Percentiles rank a stretch among this genome's conserved stretches.
Conservation (phyloP, 495 filamentous ascomycete genomes). For the Zalerion maritima region DNA sequence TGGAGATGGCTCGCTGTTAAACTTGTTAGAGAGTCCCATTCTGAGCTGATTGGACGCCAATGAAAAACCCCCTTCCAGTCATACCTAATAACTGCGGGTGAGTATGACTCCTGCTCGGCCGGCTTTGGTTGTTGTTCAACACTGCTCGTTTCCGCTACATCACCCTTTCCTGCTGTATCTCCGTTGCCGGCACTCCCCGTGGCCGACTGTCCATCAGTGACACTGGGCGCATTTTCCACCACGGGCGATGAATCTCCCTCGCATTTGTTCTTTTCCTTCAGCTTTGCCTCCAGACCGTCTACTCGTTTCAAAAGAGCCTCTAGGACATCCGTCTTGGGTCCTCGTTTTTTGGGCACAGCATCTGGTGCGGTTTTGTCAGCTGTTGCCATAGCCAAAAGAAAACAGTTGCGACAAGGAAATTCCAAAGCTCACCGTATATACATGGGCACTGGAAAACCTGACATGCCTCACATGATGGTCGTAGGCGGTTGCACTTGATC, state of each 20-base stretch:
- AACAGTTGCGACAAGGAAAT: slow-evolving; percentile 1
- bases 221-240: slow-evolving; percentile 13
- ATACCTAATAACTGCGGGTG: slow-evolving; percentile 17
- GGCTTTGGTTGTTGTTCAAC: too few relatives aligned
- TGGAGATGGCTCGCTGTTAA: slow-evolving; percentile 22
- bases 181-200: slow-evolving; percentile 1
- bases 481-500: slow-evolving; percentile 83
- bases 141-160: too few relatives aligned
- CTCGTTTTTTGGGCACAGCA: slow-evolving; percentile 75
- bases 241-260: slow-evolving; percentile 24
- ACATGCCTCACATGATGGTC: slow-evolving; percentile 75
- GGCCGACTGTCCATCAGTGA: slow-evolving; percentile 6
- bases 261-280: slow-evolving; percentile 51
- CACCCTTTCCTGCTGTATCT: too few relatives aligned
- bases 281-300: slow-evolving; percentile 63
- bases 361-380: slow-evolving; percentile 34
- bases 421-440: slow-evolving; percentile 51
- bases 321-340: slow-evolving; percentile 76
- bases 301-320: slow-evolving; percentile 73
- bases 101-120: slow-evolving; percentile 10
- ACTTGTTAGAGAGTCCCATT: too few relatives aligned
- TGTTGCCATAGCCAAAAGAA: slow-evolving; percentile 1
- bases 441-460: slow-evolving; percentile 81
- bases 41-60: too few relatives aligned
- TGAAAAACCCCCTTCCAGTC: slow-evolving; percentile 4